Conservation (phyloP, 2,329 filamentous ascomycete genomes). For the Thelonectria discophora region DNA sequence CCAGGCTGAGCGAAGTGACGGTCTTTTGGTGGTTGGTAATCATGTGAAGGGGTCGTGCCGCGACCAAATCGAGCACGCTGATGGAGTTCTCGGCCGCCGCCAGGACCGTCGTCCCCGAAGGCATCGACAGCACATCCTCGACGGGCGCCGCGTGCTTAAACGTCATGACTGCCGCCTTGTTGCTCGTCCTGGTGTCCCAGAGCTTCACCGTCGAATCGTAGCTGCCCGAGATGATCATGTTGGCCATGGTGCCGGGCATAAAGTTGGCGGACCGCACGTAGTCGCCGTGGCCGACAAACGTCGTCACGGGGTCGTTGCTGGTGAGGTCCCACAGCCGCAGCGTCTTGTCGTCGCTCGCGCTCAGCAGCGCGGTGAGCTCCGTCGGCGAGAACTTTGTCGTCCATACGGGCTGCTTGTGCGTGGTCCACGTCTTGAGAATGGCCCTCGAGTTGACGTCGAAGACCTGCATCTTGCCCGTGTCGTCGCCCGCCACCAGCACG, state of each 20-base stretch:
- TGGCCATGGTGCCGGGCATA: conserved; percentile 77
- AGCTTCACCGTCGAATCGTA: conserved; percentile 94
- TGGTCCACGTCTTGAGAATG: conserved; percentile 93
- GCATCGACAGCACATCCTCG: conserved; percentile 87
- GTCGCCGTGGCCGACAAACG: conserved; percentile 87
- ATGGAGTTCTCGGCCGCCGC: conserved; percentile 87
- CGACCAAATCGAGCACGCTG: conserved; percentile 90
- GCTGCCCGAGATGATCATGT: conserved; percentile 86
- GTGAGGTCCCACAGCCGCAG: conserved; percentile 95
- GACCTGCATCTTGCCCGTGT: conserved; percentile 90
- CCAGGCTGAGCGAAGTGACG: conserved; percentile 85
- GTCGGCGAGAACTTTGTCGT: conserved; percentile 88
- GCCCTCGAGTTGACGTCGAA: conserved; percentile 90
- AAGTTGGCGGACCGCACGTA: conserved; percentile 91
- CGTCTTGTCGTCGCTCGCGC: conserved; percentile 89
- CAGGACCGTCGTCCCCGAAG: conserved; percentile 85
- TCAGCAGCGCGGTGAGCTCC: conserved; percentile 88
- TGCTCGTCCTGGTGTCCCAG: conserved; percentile 86
- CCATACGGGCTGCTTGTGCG: conserved; percentile 95
- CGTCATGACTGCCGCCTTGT: conserved; percentile 77
- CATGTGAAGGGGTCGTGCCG: conserved; percentile 85
- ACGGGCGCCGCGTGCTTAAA: conserved; percentile 94
- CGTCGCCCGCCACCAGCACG: conserved; percentile 90
- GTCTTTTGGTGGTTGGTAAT: conserved; percentile 98
- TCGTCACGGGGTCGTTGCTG: conserved; percentile 76